Conservation (phyloP, 1,284 basidiomycete species). For the Wolfiporia cocos region DNA sequence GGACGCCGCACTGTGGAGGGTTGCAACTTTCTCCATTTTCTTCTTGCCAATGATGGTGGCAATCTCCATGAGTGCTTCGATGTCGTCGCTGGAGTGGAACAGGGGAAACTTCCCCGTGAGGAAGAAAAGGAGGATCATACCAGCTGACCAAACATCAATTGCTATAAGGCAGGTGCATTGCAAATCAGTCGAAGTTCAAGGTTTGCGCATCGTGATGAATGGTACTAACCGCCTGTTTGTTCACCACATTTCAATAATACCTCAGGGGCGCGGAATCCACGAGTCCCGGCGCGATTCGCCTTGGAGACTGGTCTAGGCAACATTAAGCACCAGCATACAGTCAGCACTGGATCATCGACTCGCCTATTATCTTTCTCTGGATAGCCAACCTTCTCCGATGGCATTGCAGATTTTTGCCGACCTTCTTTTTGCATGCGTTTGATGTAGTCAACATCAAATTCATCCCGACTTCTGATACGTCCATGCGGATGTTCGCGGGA, state of each 20-base stretch:
- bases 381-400: constrained; percentile 70
- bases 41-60: constrained; percentile 81
- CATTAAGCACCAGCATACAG: too few relatives aligned
- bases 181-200: too few relatives aligned
- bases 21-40: constrained; percentile 83
- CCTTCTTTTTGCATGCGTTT: constrained; percentile 57
- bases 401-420: constrained; percentile 43
- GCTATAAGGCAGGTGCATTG: constrained; percentile 41
- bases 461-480: constrained; percentile 31
- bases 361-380: constrained; percentile 64
- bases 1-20: constrained; percentile 76
- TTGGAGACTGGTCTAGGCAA: constrained; percentile 74
- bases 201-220: not conserved
- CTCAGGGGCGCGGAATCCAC: constrained; percentile 96
- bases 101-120: constrained; percentile 91
- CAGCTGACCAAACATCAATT: constrained; percentile 95
- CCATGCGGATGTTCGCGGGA: constrained; percentile 66
- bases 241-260: constrained; percentile 94
- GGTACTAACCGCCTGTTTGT: constrained; percentile 78
- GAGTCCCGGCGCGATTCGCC: constrained; percentile 94
- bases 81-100: constrained; percentile 93
- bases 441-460: constrained; percentile 38
- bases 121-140: constrained; percentile 91
- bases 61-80: constrained; percentile 94
- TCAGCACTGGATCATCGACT: too few relatives aligned